Conservation (phyloP, 495 filamentous ascomycete species). For the Daldinia childiae region DNA sequence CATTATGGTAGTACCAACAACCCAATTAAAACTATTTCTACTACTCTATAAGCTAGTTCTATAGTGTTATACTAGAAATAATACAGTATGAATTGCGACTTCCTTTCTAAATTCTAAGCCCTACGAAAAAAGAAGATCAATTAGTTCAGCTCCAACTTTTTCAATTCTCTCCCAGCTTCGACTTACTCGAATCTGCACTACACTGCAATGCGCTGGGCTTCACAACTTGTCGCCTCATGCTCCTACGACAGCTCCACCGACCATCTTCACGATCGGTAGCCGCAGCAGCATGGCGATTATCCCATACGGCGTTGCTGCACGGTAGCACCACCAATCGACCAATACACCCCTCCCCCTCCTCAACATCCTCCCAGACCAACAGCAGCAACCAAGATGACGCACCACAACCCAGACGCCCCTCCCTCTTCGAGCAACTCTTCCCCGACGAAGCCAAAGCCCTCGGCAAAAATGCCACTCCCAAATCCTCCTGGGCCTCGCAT, state of each 20-base stretch:
- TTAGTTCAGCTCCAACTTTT: slow-evolving; percentile 23
- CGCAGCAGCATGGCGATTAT: slow-evolving; percentile 45
- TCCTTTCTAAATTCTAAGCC: not conserved
- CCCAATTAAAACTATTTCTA: slow-evolving; percentile 12
- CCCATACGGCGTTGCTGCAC: slow-evolving; percentile 33
- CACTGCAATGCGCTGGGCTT: slow-evolving; percentile 40
- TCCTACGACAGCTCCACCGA: slow-evolving; percentile 53
- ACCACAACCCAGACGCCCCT: slow-evolving; percentile 25
- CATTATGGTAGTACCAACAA: not conserved
- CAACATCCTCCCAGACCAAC: not conserved
- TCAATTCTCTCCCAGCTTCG: not conserved
- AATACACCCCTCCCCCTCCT: slow-evolving; percentile 2
- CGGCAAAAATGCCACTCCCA: not conserved
- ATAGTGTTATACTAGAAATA: slow-evolving; percentile 2
- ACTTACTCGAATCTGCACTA: slow-evolving; percentile 18
- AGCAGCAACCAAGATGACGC: slow-evolving; percentile 5
- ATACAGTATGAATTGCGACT: slow-evolving; percentile 9
- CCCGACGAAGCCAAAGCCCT: slow-evolving; percentile 56
- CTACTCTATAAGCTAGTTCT: not conserved
- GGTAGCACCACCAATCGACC: slow-evolving; percentile 28
- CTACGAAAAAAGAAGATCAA: not conserved
- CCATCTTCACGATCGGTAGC: slow-evolving; percentile 49
- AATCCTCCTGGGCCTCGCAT: slow-evolving; percentile 20
- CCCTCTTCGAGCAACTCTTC: slow-evolving; percentile 68
- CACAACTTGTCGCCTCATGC: slow-evolving; percentile 45